Evolutionary conservation across 1,284 basidiomycete genomes (phyloP).

Genomic region (Microbotryomycetes sp.): DNA sequence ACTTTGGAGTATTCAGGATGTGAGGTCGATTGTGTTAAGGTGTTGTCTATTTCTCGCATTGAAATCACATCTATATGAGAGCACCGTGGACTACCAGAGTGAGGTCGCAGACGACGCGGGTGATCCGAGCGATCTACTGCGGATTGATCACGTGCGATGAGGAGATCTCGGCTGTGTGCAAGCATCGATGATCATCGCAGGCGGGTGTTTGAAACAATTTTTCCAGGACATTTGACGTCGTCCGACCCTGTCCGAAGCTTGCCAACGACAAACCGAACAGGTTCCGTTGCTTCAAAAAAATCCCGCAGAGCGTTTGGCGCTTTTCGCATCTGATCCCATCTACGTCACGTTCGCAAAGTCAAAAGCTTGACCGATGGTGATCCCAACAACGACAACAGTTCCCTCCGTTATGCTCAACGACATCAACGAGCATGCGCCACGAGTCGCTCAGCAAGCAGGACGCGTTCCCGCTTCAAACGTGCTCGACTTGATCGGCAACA

Average conservation of each 20-base stretch:
- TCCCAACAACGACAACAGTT: neutral
- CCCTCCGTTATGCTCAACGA: neutral
- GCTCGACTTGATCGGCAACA: conserved; percentile 79
- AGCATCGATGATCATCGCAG: too few species aligned
- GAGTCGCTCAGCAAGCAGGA: too few species aligned
- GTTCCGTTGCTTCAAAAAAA: too few species aligned
- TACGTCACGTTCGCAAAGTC: neutral
- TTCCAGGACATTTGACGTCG: too few species aligned
- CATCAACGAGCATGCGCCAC: neutral
- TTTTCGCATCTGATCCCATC: neutral
- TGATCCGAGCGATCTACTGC: too few species aligned
- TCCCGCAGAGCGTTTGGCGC: neutral
- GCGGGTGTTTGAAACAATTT: too few species aligned
- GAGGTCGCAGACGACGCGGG: too few species aligned
- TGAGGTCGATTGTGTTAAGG: conserved; percentile 42
- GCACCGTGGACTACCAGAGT: too few species aligned
- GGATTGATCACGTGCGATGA: neutral
- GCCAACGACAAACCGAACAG: too few species aligned
- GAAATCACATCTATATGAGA: neutral
- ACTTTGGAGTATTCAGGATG: conserved; percentile 84
- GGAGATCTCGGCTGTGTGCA: too few species aligned
- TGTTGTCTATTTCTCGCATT: neutral
- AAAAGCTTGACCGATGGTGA: neutral
- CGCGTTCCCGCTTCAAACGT: conserved; percentile 42
- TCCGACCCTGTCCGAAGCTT: too few species aligned